These are phyloP conservation scores for Pseudohalonectria lignicola DNA, from an alignment of 2,329 filamentous ascomycete genomes.

Conservation along the genomic window DNA sequence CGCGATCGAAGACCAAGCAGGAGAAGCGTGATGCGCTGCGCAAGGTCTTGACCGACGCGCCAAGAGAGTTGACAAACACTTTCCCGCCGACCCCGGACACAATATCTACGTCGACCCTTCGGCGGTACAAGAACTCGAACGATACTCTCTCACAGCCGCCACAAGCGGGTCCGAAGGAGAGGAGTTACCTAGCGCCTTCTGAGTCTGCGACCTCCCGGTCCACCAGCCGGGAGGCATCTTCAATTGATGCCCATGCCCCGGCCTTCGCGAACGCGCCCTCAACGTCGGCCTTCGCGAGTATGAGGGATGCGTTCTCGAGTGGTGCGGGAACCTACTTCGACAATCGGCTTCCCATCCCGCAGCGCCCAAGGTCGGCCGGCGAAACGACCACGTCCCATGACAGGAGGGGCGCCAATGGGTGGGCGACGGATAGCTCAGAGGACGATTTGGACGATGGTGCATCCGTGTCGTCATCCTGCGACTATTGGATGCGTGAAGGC, in stretches of 20 bases:
- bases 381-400: conserved; percentile 29
- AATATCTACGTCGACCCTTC: conserved; percentile 43
- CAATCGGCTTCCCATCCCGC: conserved; percentile 17
- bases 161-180: conserved; percentile 12
- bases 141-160: conserved; percentile 27
- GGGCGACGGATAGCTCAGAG: conserved; percentile 30
- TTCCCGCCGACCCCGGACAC: conserved; percentile 51
- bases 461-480: conserved; percentile 39
- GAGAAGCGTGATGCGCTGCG: conserved; percentile 37
- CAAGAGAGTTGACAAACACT: conserved; percentile 25
- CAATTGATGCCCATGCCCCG: neutral
- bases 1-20: conserved; percentile 19
- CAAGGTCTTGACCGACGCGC: conserved; percentile 36
- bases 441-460: conserved; percentile 29
- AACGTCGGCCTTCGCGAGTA: conserved; percentile 19
- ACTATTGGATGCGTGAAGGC: conserved; percentile 48
- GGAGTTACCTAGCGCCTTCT: conserved; percentile 18
- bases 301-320: conserved; percentile 14
- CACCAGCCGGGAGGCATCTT: conserved; percentile 7
- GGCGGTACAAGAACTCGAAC: conserved; percentile 36
- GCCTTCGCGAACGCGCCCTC: too few relatives aligned
- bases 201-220: conserved; percentile 17
- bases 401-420: conserved; percentile 23
- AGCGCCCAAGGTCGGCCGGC: conserved; percentile 34
- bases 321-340: conserved; percentile 15